phyloP scores from a whole-genome alignment of 1,284 basidiomycete genomes.

The Pisolithus thermaeus region DNA sequence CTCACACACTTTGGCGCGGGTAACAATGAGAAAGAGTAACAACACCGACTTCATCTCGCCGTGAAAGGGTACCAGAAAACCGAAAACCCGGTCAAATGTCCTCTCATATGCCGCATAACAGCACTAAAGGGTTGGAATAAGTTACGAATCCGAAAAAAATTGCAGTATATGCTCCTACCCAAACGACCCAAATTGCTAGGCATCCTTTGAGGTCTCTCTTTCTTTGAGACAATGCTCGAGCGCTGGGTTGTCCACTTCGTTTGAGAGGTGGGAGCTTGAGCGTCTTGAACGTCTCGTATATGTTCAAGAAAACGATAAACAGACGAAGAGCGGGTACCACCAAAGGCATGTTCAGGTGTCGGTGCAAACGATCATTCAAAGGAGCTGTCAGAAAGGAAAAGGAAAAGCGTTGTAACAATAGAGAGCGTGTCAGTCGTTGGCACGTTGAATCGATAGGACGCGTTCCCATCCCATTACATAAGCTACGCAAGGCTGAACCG shows the following conservation, averaged over 20 bases:
- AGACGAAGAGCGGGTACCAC: constrained; percentile 63
- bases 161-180: constrained; percentile 45
- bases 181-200: constrained; percentile 76
- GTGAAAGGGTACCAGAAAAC: constrained; percentile 72
- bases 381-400: constrained; percentile 1
- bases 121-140: constrained; percentile 38
- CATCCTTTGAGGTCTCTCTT: constrained; percentile 81
- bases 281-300: constrained; percentile 79
- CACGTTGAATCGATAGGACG: neutral
- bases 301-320: constrained; percentile 66
- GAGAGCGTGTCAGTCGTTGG: neutral
- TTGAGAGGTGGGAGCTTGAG: constrained; percentile 59
- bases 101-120: constrained; percentile 62
- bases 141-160: constrained; percentile 6
- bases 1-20: constrained; percentile 63
- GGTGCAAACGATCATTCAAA: constrained; percentile 10
- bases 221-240: constrained; percentile 61
- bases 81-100: constrained; percentile 53
- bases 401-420: neutral
- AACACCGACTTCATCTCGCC: constrained; percentile 68
- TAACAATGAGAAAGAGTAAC: constrained; percentile 66
- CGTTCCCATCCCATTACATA: too few species aligned
- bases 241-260: constrained; percentile 55
- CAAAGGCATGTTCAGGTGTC: constrained; percentile 48
- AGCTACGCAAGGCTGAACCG: too few species aligned